phyloP scores from a whole-genome alignment of 1,139 yeast species.

The Geotrichum bryndzae region DNA sequence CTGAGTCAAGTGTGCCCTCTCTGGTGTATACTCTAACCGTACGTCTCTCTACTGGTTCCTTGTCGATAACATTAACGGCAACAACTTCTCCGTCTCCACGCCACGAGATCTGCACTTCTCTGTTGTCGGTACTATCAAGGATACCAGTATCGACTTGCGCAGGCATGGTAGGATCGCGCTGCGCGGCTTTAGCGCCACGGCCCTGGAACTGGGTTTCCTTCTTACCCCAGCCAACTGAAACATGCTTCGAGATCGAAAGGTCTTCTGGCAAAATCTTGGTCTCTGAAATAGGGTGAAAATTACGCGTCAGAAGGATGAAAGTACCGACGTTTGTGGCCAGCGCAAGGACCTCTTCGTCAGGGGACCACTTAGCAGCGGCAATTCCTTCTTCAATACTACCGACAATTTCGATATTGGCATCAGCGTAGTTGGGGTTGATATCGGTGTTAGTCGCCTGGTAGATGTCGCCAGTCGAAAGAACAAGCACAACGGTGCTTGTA shows the following conservation, averaged over 20 bases:
- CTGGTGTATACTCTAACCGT: constrained; percentile 78
- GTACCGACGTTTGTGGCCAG: constrained; percentile 50
- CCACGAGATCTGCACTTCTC: constrained; percentile 61
- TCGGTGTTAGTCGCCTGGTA: constrained; percentile 62
- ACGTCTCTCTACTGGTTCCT: constrained; percentile 49
- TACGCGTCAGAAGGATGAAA: constrained; percentile 62
- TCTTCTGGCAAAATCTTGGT: constrained; percentile 54
- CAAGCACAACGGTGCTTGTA: constrained; percentile 27
- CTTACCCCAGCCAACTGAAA: constrained; percentile 98
- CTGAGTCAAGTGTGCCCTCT: constrained; percentile 68
- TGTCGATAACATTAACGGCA: constrained; percentile 60
- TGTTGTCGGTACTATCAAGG: constrained; percentile 49
- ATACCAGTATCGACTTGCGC: constrained; percentile 63
- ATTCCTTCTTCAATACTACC: constrained; percentile 81
- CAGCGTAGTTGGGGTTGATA: constrained; percentile 35
- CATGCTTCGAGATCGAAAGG: constrained; percentile 70
- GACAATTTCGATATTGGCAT: constrained; percentile 51
- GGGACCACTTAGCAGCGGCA: constrained; percentile 76
- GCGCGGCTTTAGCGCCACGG: constrained; percentile 75
- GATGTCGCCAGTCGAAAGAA: constrained; percentile 43
- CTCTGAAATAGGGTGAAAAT: constrained; percentile 77
- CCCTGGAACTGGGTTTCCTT: constrained; percentile 97
- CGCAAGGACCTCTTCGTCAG: constrained; percentile 81
- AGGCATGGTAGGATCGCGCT: constrained; percentile 91
- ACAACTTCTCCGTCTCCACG: constrained; percentile 91